Evolutionary conservation across 2,329 filamentous ascomycete genomes (phyloP), one percentile per base, ranked within the genome.

Genomic region (Epichloe typhina): DNA sequence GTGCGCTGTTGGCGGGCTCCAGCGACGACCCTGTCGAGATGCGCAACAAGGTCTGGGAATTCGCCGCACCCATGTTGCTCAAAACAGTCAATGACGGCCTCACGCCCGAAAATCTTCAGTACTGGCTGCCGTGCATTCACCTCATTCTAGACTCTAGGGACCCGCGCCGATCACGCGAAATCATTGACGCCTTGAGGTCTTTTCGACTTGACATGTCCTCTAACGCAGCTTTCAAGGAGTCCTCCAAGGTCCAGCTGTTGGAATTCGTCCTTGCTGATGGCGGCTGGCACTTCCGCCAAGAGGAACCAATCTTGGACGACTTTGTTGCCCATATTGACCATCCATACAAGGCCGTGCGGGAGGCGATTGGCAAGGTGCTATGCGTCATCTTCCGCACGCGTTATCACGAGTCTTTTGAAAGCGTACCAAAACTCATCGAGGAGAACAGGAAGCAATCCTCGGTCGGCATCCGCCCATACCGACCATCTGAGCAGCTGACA

Each of bases 211-310:
- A 98, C 64, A 91, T 97, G 84, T 75, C 80, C 5, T 96, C 91
- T 0, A 96, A 97, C 63, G 93, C 94, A 4, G 93, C 93, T 0
- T 98, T 98, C 76, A 98, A 98, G 66, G 94, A 98, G 65, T 95
- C 91, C 50, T 94, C 91, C 31, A 96, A 97, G 71, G 88, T 98
- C 15, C 84, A 93, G 57, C 72, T 98, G 33, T 74, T 98, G 17
- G 88, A 96, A 58, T 88, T 95, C 57, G 79, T 87, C 55, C 86
- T 98, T 53, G 82, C 83, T 43, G 89, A 95, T 60, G 80, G 83
- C 37, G 93, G 93, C 1, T 98, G 94, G 93, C 93, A 98, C 66
- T 98, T 96, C 74, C 88, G 88, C 55, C 74, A 88, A 11, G 88
- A 94, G 58, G 81, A 88, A 67, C 89, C 90, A 0, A 91, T 98